Evolutionary conservation across 75 land plant genomes (phyloP).

Genomic region (Cunninghamia lanceolata): DNA sequence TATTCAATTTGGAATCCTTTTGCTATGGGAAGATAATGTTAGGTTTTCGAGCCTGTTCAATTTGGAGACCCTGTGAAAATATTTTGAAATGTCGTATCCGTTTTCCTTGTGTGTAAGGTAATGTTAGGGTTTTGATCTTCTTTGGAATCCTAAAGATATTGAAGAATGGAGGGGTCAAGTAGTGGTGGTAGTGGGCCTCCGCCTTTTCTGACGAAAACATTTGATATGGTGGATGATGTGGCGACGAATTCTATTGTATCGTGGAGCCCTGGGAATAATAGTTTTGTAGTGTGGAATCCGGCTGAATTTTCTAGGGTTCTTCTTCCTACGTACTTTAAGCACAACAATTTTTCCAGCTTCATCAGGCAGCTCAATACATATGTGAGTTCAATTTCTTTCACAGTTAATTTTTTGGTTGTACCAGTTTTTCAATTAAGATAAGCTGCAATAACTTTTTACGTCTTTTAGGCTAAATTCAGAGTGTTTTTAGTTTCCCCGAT

Average conservation of each 20-base stretch:
- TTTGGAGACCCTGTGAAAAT: not conserved
- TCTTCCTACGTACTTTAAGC: constrained; percentile 26
- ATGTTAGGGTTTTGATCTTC: not conserved
- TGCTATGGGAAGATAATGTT: not conserved
- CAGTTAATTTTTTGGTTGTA: not conserved
- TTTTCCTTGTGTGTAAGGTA: not conserved
- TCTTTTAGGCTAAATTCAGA: not conserved
- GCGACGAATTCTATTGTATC: constrained; percentile 19
- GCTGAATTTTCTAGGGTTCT: constrained; percentile 16
- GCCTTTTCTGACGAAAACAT: constrained; percentile 25
- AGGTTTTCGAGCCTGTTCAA: not conserved
- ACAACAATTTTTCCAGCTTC: constrained; percentile 30
- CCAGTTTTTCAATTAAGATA: not conserved
- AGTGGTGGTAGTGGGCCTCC: constrained; percentile 19
- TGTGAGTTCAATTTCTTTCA: constrained; percentile 11
- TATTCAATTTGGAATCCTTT: not conserved
- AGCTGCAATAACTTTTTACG: not conserved
- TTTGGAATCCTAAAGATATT: not conserved
- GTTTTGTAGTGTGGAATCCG: constrained; percentile 27
- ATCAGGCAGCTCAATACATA: constrained; percentile 32
- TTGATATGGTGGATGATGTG: constrained; percentile 27
- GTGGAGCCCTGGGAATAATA: constrained; percentile 15
- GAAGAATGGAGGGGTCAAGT: not conserved
- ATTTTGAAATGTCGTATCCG: not conserved
- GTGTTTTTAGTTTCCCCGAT: not conserved